Percentiles rank a stretch among this genome's conserved stretches.
Conservation (phyloP, 805 yeast species). For the Ogataea thermomethanolica region DNA sequence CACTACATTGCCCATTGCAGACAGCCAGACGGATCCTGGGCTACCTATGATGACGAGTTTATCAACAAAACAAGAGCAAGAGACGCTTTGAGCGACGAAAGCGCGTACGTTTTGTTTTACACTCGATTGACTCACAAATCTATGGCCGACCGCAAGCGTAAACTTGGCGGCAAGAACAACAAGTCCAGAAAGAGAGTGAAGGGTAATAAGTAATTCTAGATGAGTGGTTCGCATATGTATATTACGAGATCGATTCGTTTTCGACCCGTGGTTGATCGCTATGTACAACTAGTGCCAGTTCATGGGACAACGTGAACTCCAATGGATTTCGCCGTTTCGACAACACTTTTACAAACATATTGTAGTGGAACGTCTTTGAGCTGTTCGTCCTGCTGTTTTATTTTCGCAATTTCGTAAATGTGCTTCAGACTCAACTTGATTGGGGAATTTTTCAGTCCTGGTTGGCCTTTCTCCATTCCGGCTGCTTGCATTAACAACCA, state of each 20-base stretch:
- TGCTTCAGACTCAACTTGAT: constrained; percentile 66
- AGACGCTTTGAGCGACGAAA: constrained; percentile 74
- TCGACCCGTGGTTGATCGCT: constrained; percentile 8
- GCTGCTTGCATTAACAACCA: constrained; percentile 82
- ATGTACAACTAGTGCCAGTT: constrained; percentile 10
- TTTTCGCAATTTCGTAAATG: constrained; percentile 89
- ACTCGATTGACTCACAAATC: constrained; percentile 66
- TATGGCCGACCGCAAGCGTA: constrained; percentile 17
- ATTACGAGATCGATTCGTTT: constrained; percentile 10
- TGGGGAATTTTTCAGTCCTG: constrained; percentile 53
- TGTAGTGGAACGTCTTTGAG: constrained; percentile 69
- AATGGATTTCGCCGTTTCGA: constrained; percentile 85
- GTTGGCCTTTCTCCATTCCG: constrained; percentile 75
- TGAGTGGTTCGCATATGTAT: constrained; percentile 10
- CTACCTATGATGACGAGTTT: constrained; percentile 90
- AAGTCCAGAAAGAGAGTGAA: constrained; percentile 16
- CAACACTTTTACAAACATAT: constrained; percentile 74
- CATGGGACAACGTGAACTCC: constrained; percentile 64
- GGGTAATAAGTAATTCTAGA: constrained; percentile 8
- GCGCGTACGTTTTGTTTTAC: constrained; percentile 88
- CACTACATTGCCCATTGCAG: constrained; percentile 89
- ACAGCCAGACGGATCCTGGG: constrained; percentile 92
- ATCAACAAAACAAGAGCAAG: constrained; percentile 69
- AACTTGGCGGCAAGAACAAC: constrained; percentile 4
- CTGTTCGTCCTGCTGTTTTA: constrained; percentile 81